A percentile compares a stretch with the other conserved stretches of the same genome.
These are phyloP conservation scores for Cryptosporidium bovis DNA, from an alignment of 169 alveolate species.

Conservation along the genomic window DNA sequence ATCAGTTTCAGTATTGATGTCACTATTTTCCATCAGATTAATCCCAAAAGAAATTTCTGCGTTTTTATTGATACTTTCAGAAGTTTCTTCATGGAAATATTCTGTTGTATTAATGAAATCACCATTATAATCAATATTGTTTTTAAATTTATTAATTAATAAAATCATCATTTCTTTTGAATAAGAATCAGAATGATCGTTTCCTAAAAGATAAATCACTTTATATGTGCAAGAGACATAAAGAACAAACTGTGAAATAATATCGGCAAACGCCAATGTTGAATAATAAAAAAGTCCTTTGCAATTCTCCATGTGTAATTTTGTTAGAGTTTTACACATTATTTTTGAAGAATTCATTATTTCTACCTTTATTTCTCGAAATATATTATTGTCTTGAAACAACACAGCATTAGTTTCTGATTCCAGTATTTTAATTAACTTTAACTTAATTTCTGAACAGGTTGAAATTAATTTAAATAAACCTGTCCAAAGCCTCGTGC, in stretches of 20 bases:
- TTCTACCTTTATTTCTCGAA: constrained; percentile 17
- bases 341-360: constrained; percentile 19
- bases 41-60: constrained; percentile 17
- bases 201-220: neutral
- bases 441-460: constrained; percentile 20
- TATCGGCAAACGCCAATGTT: constrained; percentile 32
- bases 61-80: neutral
- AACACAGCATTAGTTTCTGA: neutral
- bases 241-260: constrained; percentile 22
- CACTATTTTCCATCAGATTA: constrained; percentile 6
- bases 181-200: neutral
- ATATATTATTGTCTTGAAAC: constrained; percentile 22
- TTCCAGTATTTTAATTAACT: neutral
- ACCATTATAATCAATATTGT: neutral
- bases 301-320: neutral
- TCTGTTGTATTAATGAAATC: neutral
- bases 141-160: constrained; percentile 12
- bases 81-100: neutral
- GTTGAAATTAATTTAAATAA: constrained; percentile 5
- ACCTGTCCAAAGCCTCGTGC: constrained; percentile 43
- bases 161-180: constrained; percentile 3
- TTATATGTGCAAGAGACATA: neutral
- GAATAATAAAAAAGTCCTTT: constrained; percentile 23
- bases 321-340: constrained; percentile 14
- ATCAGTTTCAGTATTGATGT: constrained; percentile 15